Evolutionary conservation across 331 rosid genomes (phyloP).

Genomic region (Arachis monticola): DNA sequence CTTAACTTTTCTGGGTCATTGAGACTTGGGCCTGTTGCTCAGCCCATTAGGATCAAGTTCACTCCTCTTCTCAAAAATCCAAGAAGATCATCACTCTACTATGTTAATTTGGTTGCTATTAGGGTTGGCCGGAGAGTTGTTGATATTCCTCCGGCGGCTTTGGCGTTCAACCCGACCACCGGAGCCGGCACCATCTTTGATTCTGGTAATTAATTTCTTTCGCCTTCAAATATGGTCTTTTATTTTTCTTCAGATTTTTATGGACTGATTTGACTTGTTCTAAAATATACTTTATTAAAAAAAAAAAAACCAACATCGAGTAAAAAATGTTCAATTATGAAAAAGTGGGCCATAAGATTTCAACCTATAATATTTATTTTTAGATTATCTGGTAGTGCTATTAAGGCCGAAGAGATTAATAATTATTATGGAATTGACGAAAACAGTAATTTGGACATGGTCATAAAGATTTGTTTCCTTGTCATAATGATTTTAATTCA

Average conservation of each 20-base stretch:
- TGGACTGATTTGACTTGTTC: too few species aligned
- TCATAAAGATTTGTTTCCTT: not conserved
- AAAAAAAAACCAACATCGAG: not conserved
- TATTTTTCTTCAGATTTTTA: too few species aligned
- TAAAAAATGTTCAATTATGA: not conserved
- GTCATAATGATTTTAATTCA: not conserved
- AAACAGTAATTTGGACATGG: not conserved
- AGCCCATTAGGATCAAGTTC: constrained; percentile 78
- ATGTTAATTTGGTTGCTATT: constrained; percentile 65
- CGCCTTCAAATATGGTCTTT: not conserved
- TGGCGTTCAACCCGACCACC: constrained; percentile 77
- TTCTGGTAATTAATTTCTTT: constrained; percentile 60
- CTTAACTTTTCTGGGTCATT: constrained; percentile 80
- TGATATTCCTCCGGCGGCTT: constrained; percentile 67
- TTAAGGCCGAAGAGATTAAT: not conserved
- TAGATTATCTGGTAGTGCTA: not conserved
- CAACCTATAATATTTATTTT: not conserved
- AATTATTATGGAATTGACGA: not conserved
- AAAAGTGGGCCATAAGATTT: not conserved
- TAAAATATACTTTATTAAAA: not conserved
- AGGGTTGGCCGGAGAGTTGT: constrained; percentile 82
- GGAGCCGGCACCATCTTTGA: constrained; percentile 89
- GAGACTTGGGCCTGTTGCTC: constrained; percentile 83
- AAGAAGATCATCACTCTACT: constrained; percentile 85
- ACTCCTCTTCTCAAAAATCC: constrained; percentile 90